A percentile compares a stretch with the other conserved stretches of the same genome.
Conservation (phyloP, 768 basidiomycete genomes). For the Rhodotorula toruloides region DNA sequence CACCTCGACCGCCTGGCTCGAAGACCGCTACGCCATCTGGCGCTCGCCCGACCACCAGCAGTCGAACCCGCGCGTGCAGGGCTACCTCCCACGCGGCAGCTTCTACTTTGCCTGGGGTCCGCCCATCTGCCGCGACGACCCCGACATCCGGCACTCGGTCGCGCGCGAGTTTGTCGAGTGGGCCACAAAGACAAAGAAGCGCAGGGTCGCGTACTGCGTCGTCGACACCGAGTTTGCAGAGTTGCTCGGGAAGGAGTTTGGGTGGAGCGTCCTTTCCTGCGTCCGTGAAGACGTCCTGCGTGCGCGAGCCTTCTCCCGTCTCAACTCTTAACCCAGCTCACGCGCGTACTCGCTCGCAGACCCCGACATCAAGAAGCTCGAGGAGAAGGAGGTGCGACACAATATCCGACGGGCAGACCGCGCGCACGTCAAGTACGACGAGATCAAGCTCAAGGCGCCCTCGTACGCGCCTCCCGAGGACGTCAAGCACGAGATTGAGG, state of each 20-base stretch:
- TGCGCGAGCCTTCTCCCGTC: neutral
- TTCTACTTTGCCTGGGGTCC: constrained; percentile 37
- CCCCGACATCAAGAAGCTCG: constrained; percentile 37
- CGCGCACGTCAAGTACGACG: constrained; percentile 23
- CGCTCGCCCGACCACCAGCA: constrained; percentile 9
- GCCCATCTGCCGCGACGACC: constrained; percentile 24
- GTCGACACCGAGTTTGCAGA: constrained; percentile 25
- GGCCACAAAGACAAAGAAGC: constrained; percentile 18
- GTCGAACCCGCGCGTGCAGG: constrained; percentile 24
- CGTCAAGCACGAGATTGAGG: constrained; percentile 44
- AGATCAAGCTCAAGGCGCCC: constrained; percentile 23
- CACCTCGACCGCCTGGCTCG: constrained; percentile 31
- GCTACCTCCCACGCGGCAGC: constrained; percentile 28
- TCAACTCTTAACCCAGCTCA: too few relatives aligned
- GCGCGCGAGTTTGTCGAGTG: constrained; percentile 26
- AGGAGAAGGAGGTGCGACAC: constrained; percentile 29
- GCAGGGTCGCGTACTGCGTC: constrained; percentile 23
- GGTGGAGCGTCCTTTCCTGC: constrained; percentile 25
- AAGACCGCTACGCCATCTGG: constrained; percentile 34
- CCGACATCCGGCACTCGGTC: neutral
- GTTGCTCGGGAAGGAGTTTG: constrained; percentile 13
- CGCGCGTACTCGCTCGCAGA: neutral
- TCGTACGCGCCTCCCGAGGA: constrained; percentile 7
- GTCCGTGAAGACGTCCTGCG: constrained; percentile 33
- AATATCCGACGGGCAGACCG: constrained; percentile 25